Evolutionary conservation across 2,329 filamentous ascomycete genomes (phyloP).

Genomic region (Nemania abortiva): DNA sequence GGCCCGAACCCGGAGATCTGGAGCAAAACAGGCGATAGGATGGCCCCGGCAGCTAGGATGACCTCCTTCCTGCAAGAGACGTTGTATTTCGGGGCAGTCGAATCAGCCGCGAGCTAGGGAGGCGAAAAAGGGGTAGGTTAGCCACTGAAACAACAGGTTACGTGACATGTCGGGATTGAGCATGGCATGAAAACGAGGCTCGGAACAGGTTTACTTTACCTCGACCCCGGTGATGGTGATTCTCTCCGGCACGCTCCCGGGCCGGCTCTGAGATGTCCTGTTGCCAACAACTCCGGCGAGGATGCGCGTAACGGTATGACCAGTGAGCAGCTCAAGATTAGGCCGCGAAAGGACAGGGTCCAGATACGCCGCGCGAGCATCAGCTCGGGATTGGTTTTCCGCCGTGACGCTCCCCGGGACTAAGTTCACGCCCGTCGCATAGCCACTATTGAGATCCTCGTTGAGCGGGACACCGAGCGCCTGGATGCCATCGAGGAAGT

Average conservation of each 20-base stretch:
- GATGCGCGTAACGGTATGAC: slow-evolving; percentile 55
- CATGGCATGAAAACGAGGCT: background rate
- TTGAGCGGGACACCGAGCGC: slow-evolving; percentile 54
- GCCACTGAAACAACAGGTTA: background rate
- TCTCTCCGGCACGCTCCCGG: slow-evolving; percentile 24
- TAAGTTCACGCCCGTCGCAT: slow-evolving; percentile 53
- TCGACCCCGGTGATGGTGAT: slow-evolving; percentile 54
- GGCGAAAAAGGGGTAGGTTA: slow-evolving; percentile 5
- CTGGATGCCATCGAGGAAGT: slow-evolving; percentile 54
- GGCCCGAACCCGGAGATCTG: slow-evolving; percentile 54
- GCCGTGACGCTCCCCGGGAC: slow-evolving; percentile 55
- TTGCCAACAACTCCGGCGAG: slow-evolving; percentile 47
- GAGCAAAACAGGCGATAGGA: slow-evolving; percentile 50
- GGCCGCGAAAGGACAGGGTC: slow-evolving; percentile 53
- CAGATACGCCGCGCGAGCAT: slow-evolving; percentile 57
- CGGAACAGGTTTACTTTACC: slow-evolving; percentile 45
- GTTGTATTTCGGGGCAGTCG: slow-evolving; percentile 37
- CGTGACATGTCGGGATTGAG: fast-evolving
- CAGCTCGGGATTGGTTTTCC: slow-evolving; percentile 56
- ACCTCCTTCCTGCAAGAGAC: slow-evolving; percentile 49
- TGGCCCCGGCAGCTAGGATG: slow-evolving; percentile 50
- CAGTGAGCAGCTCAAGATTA: slow-evolving; percentile 56
- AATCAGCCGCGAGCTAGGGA: slow-evolving; percentile 48
- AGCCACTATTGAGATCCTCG: slow-evolving; percentile 55
- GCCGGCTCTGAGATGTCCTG: slow-evolving; percentile 29